A percentile compares a stretch with the other conserved stretches of the same genome.
Conservation (phyloP, 768 basidiomycete genomes). For the Collybia sp. region DNA sequence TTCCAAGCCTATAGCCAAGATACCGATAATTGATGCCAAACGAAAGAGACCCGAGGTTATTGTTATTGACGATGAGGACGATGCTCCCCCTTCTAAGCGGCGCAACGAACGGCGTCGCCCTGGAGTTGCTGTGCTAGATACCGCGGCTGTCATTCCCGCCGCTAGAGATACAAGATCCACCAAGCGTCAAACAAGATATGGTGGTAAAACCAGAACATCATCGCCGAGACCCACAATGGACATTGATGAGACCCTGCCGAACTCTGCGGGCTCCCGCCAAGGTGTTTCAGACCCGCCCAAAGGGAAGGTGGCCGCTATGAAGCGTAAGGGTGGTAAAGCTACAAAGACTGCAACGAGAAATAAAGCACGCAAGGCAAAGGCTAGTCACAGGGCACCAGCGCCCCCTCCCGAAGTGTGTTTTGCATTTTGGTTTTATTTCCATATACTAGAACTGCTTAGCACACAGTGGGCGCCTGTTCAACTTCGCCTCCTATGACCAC, state of each 20-base stretch:
- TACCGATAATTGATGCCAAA: too few species aligned
- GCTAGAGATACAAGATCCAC: slow-evolving; percentile 7
- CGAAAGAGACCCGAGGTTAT: too few species aligned
- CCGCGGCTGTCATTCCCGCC: neutral
- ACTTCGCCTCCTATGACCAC: too few species aligned
- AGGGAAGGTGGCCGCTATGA: slow-evolving; percentile 21
- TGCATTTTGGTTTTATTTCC: too few species aligned
- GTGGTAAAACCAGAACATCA: slow-evolving; percentile 26
- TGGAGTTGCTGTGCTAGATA: neutral
- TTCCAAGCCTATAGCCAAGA: too few species aligned
- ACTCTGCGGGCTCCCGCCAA: slow-evolving; percentile 1
- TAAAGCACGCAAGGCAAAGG: slow-evolving; percentile 8
- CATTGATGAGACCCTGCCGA: slow-evolving; percentile 15
- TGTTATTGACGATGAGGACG: neutral
- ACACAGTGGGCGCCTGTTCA: too few species aligned
- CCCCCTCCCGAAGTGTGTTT: too few species aligned
- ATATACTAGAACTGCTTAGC: too few species aligned
- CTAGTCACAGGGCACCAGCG: neutral
- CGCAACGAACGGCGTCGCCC: neutral
- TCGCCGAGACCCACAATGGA: slow-evolving; percentile 15
- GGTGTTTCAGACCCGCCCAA: slow-evolving; percentile 1
- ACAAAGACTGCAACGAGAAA: neutral
- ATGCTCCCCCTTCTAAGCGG: slow-evolving; percentile 5
- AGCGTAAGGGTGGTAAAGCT: slow-evolving; percentile 20
- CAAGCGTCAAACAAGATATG: slow-evolving; percentile 19